Conservation (phyloP, 179 eudicot species). For the Beta lomatogona region DNA sequence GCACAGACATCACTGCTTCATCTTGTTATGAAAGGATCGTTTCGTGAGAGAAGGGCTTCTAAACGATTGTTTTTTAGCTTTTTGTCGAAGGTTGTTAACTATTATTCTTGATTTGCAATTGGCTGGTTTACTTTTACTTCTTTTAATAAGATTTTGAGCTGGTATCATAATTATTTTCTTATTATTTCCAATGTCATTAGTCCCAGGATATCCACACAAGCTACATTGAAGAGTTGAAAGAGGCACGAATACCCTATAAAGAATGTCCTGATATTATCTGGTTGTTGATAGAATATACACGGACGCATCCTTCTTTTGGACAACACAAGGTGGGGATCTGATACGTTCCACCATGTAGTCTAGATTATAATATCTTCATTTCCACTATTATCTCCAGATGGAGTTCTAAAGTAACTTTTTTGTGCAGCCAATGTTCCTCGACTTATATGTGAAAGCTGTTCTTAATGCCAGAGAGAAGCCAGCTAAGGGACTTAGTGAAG, state of each 20-base stretch:
- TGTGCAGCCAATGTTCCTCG: slow-evolving; percentile 78
- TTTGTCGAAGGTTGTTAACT: slow-evolving; percentile 64
- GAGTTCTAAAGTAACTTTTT: slow-evolving; percentile 7
- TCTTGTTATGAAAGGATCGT: slow-evolving; percentile 63
- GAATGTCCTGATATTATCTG: slow-evolving; percentile 71
- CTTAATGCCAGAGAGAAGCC: slow-evolving; percentile 86
- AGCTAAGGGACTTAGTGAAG: slow-evolving; percentile 66
- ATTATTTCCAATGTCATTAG: slow-evolving; percentile 36
- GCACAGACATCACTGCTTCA: slow-evolving; percentile 76
- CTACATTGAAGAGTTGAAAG: slow-evolving; percentile 75
- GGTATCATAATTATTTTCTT: slow-evolving; percentile 11
- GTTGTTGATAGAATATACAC: slow-evolving; percentile 71
- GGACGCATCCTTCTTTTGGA: slow-evolving; percentile 52
- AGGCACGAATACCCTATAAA: slow-evolving; percentile 62
- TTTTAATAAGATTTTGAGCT: neutral
- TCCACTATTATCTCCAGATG: neutral
- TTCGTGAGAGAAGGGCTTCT: slow-evolving; percentile 76
- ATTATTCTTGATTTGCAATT: neutral
- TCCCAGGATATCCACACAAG: slow-evolving; percentile 56
- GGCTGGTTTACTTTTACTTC: neutral
- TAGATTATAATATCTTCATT: neutral
- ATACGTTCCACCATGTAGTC: neutral
- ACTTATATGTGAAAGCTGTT: slow-evolving; percentile 75
- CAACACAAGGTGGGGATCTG: slow-evolving; percentile 62
- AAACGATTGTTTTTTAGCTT: slow-evolving; percentile 56